Evolutionary conservation across 2,329 filamentous ascomycete genomes (phyloP).

Genomic region (Fusarium abutilonis): DNA sequence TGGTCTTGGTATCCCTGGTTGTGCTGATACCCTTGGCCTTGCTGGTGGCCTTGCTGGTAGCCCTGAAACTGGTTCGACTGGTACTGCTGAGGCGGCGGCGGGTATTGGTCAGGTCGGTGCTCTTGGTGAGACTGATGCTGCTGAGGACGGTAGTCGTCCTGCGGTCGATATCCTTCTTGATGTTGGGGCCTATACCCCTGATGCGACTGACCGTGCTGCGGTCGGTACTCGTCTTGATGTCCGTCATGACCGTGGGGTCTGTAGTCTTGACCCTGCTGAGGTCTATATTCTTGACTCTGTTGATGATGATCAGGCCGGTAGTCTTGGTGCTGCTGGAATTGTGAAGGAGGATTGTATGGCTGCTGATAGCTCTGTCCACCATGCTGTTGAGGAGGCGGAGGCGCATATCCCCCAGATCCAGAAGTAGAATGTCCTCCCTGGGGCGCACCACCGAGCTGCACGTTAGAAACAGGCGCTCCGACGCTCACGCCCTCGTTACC

Average conservation of each 20-base stretch:
- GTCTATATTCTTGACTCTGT: constrained; percentile 13
- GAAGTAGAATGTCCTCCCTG: constrained; percentile 35
- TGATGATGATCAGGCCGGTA: constrained; percentile 4
- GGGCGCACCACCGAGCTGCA: constrained; percentile 49
- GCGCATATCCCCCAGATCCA: constrained; percentile 23
- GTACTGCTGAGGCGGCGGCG: constrained; percentile 17
- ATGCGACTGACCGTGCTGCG: constrained; percentile 7
- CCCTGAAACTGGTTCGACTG: constrained; percentile 27
- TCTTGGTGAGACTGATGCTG: constrained; percentile 28
- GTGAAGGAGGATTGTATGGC: constrained; percentile 40
- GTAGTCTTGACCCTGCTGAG: constrained; percentile 11
- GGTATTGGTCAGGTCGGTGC: constrained; percentile 42
- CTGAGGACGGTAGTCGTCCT: constrained; percentile 29
- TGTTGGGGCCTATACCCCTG: constrained; percentile 23
- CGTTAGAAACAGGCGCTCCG: constrained; percentile 49
- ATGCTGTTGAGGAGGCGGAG: constrained; percentile 19
- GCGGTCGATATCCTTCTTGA: constrained; percentile 12
- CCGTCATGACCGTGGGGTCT: constrained; percentile 7
- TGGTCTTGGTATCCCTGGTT: constrained; percentile 13
- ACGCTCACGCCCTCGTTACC: constrained; percentile 59
- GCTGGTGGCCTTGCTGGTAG: constrained; percentile 34
- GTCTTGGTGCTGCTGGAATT: constrained; percentile 35
- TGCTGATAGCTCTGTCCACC: constrained; percentile 42
- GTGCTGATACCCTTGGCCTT: constrained; percentile 22
- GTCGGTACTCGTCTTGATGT: constrained; percentile 10